Base-by-base conservation (phyloP, 805 yeast species). In the Grigorovia transvaalensis region DNA sequence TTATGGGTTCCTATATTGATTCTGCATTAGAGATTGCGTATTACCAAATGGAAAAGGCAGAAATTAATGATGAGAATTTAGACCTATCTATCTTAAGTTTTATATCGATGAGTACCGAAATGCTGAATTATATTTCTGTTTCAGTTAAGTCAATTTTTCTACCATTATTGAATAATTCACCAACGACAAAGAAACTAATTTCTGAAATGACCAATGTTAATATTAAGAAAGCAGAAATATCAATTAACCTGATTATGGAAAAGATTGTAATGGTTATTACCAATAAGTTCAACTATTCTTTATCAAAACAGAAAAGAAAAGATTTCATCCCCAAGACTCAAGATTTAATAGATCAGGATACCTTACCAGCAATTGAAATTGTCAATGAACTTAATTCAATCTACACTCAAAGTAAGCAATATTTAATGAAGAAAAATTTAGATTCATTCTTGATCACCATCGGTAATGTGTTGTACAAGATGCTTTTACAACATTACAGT, bases 1-100 rank as follows among this genome's bases (percentile, higher is more conserved):
- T 87, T 42, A 93, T 95, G 1, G 80, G 80, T 40, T 75, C 83
- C 2, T 88, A 86, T 60, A 76, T 89, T 45, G 89, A 86, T 43
- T 73, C 81, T 15, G 89, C 88, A 0, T 66, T 90, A 44, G 96
- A 88, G 57, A 79, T 81, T 3, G 74, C 88, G 0, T 85, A 80
- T 58, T 76, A 71, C 49, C 66, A 66, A 46, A 64, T 79, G 35
- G 66, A 64, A 49, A 69, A 70, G 57, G 70, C 73, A 57, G 71
- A 71, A 58, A 50, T 50, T 13, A 44, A 51, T 20, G 57, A 51
- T 51, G 46, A 58, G 50, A 46, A 66, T 57, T 53, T 81, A 15
- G 70, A 76, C 52, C 71, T 85, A 47, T 62, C 68, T 7, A 78
- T 74, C 57, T 63, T 86, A 50, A 65, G 66, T 40, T 72, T 78